Evolutionary conservation across 2,329 filamentous ascomycete genomes (phyloP).

Genomic region (Fusarium chuoi): DNA sequence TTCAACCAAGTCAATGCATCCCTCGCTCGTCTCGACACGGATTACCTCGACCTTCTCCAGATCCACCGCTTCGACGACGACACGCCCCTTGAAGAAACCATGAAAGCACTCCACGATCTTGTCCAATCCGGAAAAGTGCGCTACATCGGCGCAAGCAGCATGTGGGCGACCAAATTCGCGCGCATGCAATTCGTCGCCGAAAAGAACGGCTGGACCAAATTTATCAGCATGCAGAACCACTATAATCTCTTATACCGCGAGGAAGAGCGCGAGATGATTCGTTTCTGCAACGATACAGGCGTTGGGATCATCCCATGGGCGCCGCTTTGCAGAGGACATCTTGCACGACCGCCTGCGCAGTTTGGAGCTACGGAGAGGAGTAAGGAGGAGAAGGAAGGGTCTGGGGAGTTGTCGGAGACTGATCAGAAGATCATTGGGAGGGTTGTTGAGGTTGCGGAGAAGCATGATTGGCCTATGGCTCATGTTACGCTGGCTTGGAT

Average conservation of each 20-base stretch:
- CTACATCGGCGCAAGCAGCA: conserved; percentile 61
- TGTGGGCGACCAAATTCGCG: conserved; percentile 59
- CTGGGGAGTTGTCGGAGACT: conserved; percentile 11
- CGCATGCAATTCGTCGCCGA: conserved; percentile 63
- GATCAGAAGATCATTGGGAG: conserved; percentile 20
- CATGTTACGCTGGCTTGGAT: conserved; percentile 36
- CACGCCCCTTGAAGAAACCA: conserved; percentile 64
- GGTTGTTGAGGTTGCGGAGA: conserved; percentile 18
- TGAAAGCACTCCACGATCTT: conserved; percentile 67
- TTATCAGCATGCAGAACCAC: conserved; percentile 67
- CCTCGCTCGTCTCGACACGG: conserved; percentile 28
- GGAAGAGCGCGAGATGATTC: conserved; percentile 61
- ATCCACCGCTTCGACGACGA: conserved; percentile 62
- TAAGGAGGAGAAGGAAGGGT: conserved; percentile 20
- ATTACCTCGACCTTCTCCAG: conserved; percentile 64
- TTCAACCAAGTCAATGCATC: conserved; percentile 37
- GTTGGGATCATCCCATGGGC: conserved; percentile 37
- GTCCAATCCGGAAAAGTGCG: conserved; percentile 66
- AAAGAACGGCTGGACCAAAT: conserved; percentile 65
- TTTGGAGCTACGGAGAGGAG: conserved; percentile 28
- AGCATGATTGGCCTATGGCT: conserved; percentile 25
- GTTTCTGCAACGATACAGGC: conserved; percentile 52
- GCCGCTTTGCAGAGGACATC: conserved; percentile 30
- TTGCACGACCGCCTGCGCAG: conserved; percentile 7
- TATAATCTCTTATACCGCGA: conserved; percentile 68